Evolutionary conservation across 345 rosid species (phyloP), one percentile per base, ranked within the genome.

Genomic region (Murraya paniculata): DNA sequence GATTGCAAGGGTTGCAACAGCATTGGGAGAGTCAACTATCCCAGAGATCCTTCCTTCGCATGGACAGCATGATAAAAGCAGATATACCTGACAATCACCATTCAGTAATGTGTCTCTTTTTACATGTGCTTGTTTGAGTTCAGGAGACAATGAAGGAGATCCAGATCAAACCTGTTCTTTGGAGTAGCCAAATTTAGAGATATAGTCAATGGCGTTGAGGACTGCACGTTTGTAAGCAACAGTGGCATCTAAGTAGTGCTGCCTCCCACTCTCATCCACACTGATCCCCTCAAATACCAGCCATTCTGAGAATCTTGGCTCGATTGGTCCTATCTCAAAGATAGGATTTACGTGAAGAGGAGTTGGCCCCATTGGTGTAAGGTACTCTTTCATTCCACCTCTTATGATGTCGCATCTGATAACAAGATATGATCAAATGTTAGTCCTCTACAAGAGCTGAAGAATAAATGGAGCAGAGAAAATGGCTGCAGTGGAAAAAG

Each of bases 291-390:
- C 99, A 36, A 93, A 95, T n/a, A 93, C 98, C 18, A 93, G 82
- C 97, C 99, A 92, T 64, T 95, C 99, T 2, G 98, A 90, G 86
- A 93, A 95, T 87, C 96, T 89, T 1, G 98, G 99, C 82, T 95
- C 98, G 4, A 93, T 82, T 7, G 98, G 99, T 1, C 99, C 99
- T 59, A 91, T 93, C 86, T 93, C 98, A 19, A 93, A 95, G 62
- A 95, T 91, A 0, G 99, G 99, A 71, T 91, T 95, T 35, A 95
- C 99, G 18, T 95, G 98, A 66, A 95, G 97, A 75, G 86, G 85
- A 27, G 92, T 93, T 0, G 98, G 97, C 77, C 98, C 97, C 98
- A 95, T 93, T 80, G 97, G 98, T 36, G 98, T 93, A 61, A 93
- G 99, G 90, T 92, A 93, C 86, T 93, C 94, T 59, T 90, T 86